Conservation (phyloP, 2,329 filamentous ascomycete genomes). For the Clarireedia sp. region DNA sequence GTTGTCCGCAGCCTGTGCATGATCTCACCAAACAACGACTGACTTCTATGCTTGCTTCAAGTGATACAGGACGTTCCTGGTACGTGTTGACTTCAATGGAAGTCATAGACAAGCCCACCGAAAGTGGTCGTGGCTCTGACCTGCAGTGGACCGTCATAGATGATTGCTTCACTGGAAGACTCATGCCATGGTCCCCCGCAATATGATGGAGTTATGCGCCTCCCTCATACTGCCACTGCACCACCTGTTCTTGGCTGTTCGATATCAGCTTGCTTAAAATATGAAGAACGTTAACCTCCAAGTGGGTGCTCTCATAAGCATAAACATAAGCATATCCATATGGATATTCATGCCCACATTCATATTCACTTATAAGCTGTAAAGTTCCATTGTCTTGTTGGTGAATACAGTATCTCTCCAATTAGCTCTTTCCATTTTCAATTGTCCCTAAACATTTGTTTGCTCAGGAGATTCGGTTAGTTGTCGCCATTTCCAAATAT, state of each 20-base stretch:
- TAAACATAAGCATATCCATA: background rate
- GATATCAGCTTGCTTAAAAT: background rate
- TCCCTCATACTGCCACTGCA: too few relatives aligned
- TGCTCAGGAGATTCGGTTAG: background rate
- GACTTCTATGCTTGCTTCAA: background rate
- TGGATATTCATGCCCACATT: too few relatives aligned
- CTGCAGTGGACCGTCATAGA: conserved; percentile 7
- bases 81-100: background rate
- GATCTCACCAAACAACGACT: conserved; percentile 12
- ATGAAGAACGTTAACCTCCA: background rate
- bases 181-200: conserved; percentile 1
- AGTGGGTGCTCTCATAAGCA: background rate
- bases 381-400: background rate
- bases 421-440: background rate
- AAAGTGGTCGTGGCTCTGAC: background rate
- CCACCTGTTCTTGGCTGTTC: too few relatives aligned
- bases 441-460: background rate
- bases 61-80: background rate
- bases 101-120: background rate
- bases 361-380: too few relatives aligned
- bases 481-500: background rate
- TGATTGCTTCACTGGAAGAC: conserved; percentile 6
- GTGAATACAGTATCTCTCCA: background rate
- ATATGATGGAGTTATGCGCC: background rate
- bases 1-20: conserved; percentile 14